These are phyloP conservation scores for Botryobasidium botryosum DNA, from an alignment of 768 basidiomycete genomes.

Conservation along the genomic window DNA sequence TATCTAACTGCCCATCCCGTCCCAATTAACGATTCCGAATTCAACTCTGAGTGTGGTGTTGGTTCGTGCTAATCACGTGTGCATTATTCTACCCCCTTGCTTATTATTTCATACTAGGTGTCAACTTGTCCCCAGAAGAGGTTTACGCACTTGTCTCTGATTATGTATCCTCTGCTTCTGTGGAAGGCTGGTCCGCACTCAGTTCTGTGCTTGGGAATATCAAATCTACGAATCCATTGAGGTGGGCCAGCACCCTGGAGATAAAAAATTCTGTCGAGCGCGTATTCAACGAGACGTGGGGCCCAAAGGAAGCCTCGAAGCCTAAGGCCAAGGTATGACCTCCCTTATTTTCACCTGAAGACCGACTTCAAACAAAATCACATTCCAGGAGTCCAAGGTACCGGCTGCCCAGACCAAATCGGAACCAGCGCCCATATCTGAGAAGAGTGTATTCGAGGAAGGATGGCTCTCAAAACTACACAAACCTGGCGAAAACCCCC, in stretches of 20 bases:
- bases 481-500: conserved; percentile 85
- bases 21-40: conserved; percentile 50
- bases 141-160: conserved; percentile 37
- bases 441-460: conserved; percentile 64
- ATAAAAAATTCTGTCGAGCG: conserved; percentile 68
- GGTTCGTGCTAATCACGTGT: conserved; percentile 34
- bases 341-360: conserved; percentile 19
- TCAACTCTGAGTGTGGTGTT: conserved; percentile 70
- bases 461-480: conserved; percentile 89
- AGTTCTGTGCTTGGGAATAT: conserved; percentile 47
- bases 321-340: conserved; percentile 27
- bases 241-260: conserved; percentile 75
- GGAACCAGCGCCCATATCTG: conserved; percentile 22
- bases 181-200: conserved; percentile 60
- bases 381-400: conserved; percentile 13
- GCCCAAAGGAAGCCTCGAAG: conserved; percentile 49
- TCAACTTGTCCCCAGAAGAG: conserved; percentile 53
- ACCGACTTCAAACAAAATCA: conserved; percentile 15
- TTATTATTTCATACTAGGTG: conserved; percentile 33
- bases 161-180: conserved; percentile 37
- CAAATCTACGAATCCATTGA: conserved; percentile 41
- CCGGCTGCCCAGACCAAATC: conserved; percentile 8
- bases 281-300: conserved; percentile 49
- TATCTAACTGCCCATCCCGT: conserved; percentile 43
- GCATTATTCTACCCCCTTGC: background rate